These are phyloP conservation scores for Multifurca ochricompacta DNA, from an alignment of 768 basidiomycete species.

Conservation along the genomic window DNA sequence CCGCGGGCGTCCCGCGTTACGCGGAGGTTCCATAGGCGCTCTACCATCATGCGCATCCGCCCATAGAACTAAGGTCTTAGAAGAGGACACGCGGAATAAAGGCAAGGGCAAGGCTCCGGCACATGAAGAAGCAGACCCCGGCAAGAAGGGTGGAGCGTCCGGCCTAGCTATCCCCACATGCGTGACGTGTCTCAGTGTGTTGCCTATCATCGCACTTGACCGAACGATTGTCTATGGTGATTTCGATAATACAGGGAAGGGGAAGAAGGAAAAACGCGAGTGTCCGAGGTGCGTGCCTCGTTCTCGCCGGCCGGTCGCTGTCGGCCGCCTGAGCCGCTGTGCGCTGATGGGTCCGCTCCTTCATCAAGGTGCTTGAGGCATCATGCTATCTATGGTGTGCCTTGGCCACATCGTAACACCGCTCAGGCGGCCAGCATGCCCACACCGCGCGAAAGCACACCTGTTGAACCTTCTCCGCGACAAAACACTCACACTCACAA, in stretches of 20 bases:
- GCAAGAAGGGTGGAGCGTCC: constrained; percentile 20
- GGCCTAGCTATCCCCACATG: constrained; percentile 45
- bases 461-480: constrained; percentile 31
- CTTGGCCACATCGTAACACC: constrained; percentile 61
- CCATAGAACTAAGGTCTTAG: constrained; percentile 10
- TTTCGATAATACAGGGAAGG: constrained; percentile 41
- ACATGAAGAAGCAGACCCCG: constrained; percentile 11
- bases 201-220: constrained; percentile 73
- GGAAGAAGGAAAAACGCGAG: constrained; percentile 39
- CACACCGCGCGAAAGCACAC: constrained; percentile 38
- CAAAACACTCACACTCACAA: constrained; percentile 50
- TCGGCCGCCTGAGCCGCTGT: not conserved
- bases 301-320: constrained; percentile 8
- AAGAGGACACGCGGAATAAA: constrained; percentile 17
- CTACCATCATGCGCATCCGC: not conserved
- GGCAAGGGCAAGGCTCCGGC: constrained; percentile 17
- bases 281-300: constrained; percentile 59
- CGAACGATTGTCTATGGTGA: constrained; percentile 66
- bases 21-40: constrained; percentile 7
- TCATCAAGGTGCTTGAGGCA: constrained; percentile 65
- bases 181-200: constrained; percentile 57
- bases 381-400: constrained; percentile 61
- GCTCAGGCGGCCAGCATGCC: constrained; percentile 38
- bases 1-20: constrained; percentile 18
- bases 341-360: constrained; percentile 8